These are phyloP conservation scores for Cryoendolithus antarcticus DNA, from an alignment of 2,329 filamentous ascomycete genomes.

Conservation along the genomic window DNA sequence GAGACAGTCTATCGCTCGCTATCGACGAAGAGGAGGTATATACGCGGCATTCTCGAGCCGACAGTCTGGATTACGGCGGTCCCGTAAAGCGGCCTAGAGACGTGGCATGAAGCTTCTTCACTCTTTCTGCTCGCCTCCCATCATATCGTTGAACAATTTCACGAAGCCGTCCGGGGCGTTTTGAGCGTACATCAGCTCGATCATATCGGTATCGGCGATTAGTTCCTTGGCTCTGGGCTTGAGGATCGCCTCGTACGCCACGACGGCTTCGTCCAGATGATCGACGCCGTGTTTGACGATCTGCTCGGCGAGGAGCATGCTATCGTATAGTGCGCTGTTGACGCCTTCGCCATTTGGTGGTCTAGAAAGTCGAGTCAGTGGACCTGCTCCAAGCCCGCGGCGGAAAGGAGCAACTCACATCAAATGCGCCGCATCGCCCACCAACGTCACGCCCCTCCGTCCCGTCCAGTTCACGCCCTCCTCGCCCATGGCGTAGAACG, in stretches of 20 bases:
- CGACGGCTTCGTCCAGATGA: constrained; percentile 14
- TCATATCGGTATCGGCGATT: constrained; percentile 7
- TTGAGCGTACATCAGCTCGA: constrained; percentile 7
- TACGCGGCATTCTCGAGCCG: too few species aligned
- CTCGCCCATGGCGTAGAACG: constrained; percentile 43
- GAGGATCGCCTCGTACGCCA: constrained; percentile 22
- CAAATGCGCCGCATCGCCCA: constrained; percentile 50
- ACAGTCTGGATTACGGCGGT: too few species aligned
- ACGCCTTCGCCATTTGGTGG: constrained; percentile 48
- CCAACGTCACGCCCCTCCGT: constrained; percentile 37
- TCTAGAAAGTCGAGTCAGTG: too few species aligned
- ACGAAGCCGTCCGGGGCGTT: constrained; percentile 8
- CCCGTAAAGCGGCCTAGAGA: too few species aligned
- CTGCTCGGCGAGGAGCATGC: constrained; percentile 35
- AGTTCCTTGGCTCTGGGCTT: constrained; percentile 14
- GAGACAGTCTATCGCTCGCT: too few species aligned
- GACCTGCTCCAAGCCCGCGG: too few species aligned
- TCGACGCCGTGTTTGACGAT: constrained; percentile 24
- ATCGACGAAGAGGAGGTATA: too few species aligned
- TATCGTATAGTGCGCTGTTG: constrained; percentile 45
- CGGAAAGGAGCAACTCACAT: too few species aligned
- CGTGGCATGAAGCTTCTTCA: too few species aligned
- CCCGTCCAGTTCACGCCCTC: constrained; percentile 36
- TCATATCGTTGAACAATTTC: background rate
- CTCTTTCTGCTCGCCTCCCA: background rate